phyloP scores from a whole-genome alignment of 2,329 filamentous ascomycete genomes.

The Apiospora sp. region DNA sequence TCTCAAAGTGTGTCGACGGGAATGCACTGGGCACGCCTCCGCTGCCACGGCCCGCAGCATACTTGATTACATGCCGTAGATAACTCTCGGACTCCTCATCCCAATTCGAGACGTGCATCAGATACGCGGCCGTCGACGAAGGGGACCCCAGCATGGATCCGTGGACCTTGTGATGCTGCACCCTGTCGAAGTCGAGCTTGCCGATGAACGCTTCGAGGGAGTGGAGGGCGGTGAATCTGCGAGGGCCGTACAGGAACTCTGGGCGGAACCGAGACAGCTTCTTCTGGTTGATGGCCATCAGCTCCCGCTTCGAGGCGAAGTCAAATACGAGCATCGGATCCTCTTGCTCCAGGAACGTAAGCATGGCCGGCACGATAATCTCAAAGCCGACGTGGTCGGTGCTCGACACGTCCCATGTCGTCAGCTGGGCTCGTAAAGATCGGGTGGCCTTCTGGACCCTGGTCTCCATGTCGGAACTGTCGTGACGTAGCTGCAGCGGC shows the following conservation, averaged over 20 bases:
- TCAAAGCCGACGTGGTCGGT: too few species aligned
- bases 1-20: conserved; percentile 34
- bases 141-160: conserved; percentile 49
- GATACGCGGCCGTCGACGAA: conserved; percentile 47
- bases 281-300: too few species aligned
- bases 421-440: too few species aligned
- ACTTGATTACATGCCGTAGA: conserved; percentile 31
- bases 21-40: conserved; percentile 35
- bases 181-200: conserved; percentile 45
- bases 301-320: too few species aligned
- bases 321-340: too few species aligned
- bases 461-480: too few species aligned
- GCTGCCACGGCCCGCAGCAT: conserved; percentile 28
- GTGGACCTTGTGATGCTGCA: conserved; percentile 42
- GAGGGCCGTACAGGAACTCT: conserved; percentile 39
- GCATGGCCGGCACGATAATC: too few species aligned
- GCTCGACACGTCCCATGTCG: too few species aligned
- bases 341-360: too few species aligned
- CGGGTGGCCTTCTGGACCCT: too few species aligned
- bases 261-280: conserved; percentile 41
- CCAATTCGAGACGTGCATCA: conserved; percentile 35
- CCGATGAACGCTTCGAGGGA: conserved; percentile 50
- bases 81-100: conserved; percentile 34
- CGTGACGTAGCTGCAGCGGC: too few species aligned
- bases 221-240: conserved; percentile 43